Evolutionary conservation across 768 basidiomycete species (phyloP).

Genomic region (Mycena kentingensis): DNA sequence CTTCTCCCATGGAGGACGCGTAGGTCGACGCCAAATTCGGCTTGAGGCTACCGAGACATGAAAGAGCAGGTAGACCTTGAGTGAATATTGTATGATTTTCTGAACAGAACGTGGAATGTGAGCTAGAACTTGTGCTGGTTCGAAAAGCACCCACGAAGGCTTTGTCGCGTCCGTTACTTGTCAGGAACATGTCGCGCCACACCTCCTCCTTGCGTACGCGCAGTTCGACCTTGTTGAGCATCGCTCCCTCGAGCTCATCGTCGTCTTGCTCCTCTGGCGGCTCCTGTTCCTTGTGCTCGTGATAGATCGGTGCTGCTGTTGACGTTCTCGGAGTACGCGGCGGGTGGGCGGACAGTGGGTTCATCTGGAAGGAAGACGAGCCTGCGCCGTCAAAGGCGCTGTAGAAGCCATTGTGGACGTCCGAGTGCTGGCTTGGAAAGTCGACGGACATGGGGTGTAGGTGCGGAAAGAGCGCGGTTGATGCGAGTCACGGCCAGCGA

Average conservation of each 20-base stretch:
- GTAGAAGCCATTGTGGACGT: conserved; percentile 53
- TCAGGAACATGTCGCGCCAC: conserved; percentile 78
- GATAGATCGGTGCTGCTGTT: conserved; percentile 38
- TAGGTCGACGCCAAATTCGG: conserved; percentile 47
- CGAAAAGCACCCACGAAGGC: conserved; percentile 61
- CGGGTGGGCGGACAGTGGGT: conserved; percentile 77
- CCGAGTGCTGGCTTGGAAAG: conserved; percentile 42
- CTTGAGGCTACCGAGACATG: conserved; percentile 55
- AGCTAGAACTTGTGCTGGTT: conserved; percentile 5
- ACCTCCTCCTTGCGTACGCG: conserved; percentile 65
- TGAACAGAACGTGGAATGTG: conserved; percentile 28
- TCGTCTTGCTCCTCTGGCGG: conserved; percentile 43
- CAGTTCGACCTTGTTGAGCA: conserved; percentile 45
- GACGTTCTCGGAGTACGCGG: conserved; percentile 74
- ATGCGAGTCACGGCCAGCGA: too few relatives aligned
- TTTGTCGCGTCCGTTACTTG: conserved; percentile 82
- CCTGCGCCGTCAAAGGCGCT: conserved; percentile 62
- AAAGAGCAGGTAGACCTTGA: conserved; percentile 72
- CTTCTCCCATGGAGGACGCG: conserved; percentile 54
- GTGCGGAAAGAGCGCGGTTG: too few relatives aligned
- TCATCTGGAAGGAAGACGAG: conserved; percentile 71
- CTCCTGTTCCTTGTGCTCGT: conserved; percentile 43
- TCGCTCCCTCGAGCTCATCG: conserved; percentile 52
- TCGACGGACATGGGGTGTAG: conserved; percentile 20
- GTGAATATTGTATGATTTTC: conserved; percentile 88